Evolutionary conservation across 2,329 filamentous ascomycete species (phyloP).

Genomic region (Xylaria sp.): DNA sequence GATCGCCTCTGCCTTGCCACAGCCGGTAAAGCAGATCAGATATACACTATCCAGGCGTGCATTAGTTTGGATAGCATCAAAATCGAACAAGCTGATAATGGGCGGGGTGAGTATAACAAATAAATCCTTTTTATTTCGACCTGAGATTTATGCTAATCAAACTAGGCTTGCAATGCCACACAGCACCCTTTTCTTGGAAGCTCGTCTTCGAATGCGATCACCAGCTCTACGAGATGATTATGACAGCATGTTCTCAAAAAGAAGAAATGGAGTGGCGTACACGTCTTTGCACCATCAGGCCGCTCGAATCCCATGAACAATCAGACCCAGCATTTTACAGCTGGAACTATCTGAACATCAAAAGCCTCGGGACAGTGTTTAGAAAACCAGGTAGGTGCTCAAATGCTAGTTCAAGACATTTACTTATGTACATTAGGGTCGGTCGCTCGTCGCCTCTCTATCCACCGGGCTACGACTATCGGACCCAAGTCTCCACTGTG

Average conservation of each 20-base stretch:
- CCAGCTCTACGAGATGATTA: constrained; percentile 83
- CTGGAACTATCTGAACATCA: constrained; percentile 76
- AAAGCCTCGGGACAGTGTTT: constrained; percentile 79
- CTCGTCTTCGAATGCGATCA: constrained; percentile 82
- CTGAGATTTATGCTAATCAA: constrained; percentile 15
- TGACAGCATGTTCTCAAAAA: constrained; percentile 84
- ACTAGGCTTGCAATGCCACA: constrained; percentile 86
- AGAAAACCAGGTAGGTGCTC: constrained; percentile 70
- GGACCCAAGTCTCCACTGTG: constrained; percentile 74
- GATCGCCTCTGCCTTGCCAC: constrained; percentile 82
- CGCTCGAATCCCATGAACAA: constrained; percentile 60
- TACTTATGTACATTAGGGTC: constrained; percentile 58
- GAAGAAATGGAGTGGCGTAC: constrained; percentile 86
- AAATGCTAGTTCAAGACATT: neutral
- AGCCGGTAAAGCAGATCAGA: constrained; percentile 69
- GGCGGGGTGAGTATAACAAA: constrained; percentile 66
- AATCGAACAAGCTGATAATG: constrained; percentile 79
- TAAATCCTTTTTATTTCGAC: constrained; percentile 19
- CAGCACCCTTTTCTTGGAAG: constrained; percentile 92
- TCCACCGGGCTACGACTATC: constrained; percentile 81
- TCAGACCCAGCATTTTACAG: constrained; percentile 65
- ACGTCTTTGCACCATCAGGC: constrained; percentile 67
- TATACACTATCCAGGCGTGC: constrained; percentile 79
- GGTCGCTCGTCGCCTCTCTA: constrained; percentile 75
- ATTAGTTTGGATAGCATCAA: constrained; percentile 74